Evolutionary conservation across 148 eudicot genomes (phyloP).

Genomic region (Nepenthes mirabilis): DNA sequence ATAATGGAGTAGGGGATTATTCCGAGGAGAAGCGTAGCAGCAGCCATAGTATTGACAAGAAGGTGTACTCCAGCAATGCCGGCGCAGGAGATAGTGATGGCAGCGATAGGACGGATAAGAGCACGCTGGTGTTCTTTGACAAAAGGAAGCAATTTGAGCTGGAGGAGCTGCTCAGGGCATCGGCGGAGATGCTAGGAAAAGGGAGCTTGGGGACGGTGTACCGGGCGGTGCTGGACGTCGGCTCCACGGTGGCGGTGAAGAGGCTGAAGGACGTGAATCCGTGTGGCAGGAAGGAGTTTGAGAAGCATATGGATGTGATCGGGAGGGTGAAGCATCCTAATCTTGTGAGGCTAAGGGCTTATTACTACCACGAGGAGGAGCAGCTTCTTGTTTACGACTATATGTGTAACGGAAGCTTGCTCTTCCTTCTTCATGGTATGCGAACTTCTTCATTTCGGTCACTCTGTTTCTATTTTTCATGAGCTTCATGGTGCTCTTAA

Average conservation of each 20-base stretch:
- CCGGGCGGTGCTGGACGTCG: constrained; percentile 76
- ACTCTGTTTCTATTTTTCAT: too few species aligned
- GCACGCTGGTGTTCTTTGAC: constrained; percentile 75
- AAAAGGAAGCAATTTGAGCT: constrained; percentile 72
- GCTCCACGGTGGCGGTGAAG: constrained; percentile 80
- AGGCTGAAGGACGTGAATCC: constrained; percentile 92
- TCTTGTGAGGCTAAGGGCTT: constrained; percentile 74
- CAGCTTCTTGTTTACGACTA: constrained; percentile 87
- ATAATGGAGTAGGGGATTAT: too few species aligned
- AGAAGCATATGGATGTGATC: constrained; percentile 97
- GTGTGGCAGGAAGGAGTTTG: constrained; percentile 87
- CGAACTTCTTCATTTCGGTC: background rate
- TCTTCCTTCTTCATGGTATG: constrained; percentile 87
- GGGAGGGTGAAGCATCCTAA: constrained; percentile 80
- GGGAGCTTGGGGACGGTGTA: constrained; percentile 91
- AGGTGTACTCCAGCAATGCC: constrained; percentile 34
- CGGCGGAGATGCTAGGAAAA: constrained; percentile 97
- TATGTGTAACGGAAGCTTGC: constrained; percentile 84
- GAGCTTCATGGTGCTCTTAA: too few species aligned
- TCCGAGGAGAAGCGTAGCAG: constrained; percentile 27
- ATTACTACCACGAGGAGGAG: constrained; percentile 84
- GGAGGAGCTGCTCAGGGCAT: constrained; percentile 76
- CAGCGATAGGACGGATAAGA: constrained; percentile 51
- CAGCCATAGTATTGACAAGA: constrained; percentile 55
- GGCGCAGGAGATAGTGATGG: constrained; percentile 47